A percentile compares a stretch with the other conserved stretches of the same genome.
Conservation (phyloP, 1,284 basidiomycete genomes). For the Puccinia coronata region DNA sequence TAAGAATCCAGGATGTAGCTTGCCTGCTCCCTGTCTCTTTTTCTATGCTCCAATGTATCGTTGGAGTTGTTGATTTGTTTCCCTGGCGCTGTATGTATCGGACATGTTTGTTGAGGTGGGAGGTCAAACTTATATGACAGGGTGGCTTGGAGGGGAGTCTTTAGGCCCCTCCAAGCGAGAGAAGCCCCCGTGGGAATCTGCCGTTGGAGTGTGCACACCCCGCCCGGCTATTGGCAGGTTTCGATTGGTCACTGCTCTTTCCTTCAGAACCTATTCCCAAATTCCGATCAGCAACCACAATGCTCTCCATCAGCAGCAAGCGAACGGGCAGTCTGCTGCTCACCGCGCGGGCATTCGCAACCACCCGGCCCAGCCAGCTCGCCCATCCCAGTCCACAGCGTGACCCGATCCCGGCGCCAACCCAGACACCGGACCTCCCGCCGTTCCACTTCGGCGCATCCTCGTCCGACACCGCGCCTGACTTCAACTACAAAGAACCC, state of each 20-base stretch:
- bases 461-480: constrained; percentile 5
- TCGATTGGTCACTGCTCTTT: background rate
- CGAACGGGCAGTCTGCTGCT: background rate
- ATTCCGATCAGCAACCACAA: background rate
- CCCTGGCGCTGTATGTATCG: too few species aligned
- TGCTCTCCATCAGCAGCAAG: constrained; percentile 4
- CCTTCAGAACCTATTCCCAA: background rate
- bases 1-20: too few species aligned
- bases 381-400: background rate
- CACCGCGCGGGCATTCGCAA: background rate
- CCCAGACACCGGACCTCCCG: constrained; percentile 41
- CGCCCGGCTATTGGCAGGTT: background rate
- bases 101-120: too few species aligned
- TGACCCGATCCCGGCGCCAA: constrained; percentile 15
- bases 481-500: constrained; percentile 41
- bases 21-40: too few species aligned
- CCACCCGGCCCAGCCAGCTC: background rate
- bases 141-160: too few species aligned
- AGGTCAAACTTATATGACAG: too few species aligned
- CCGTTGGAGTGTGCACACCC: too few species aligned
- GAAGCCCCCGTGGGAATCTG: too few species aligned
- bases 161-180: too few species aligned
- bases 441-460: constrained; percentile 28
- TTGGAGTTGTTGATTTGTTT: too few species aligned
- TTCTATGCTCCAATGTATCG: too few species aligned